Conservation (phyloP, 1,284 basidiomycete species). For the Apiotrichum porosum region DNA sequence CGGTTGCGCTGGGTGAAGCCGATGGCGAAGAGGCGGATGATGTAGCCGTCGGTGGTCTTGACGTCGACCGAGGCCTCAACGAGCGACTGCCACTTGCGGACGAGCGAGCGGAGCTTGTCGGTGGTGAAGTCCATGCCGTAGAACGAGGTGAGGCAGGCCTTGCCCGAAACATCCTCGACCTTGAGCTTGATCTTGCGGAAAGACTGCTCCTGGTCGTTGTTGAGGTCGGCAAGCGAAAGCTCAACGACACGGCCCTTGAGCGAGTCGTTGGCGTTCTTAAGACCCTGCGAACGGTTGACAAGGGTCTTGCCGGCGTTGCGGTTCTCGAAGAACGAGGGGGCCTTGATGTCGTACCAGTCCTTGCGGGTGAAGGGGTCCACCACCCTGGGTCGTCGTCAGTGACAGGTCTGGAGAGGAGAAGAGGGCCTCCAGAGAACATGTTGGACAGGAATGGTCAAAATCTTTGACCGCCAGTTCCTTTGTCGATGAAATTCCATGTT, state of each 20-base stretch:
- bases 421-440: no score
- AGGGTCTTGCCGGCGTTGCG: constrained; percentile 98
- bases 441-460: no score
- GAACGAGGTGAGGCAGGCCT: constrained; percentile 99
- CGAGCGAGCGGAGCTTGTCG: constrained; percentile 99
- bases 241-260: constrained; percentile 96
- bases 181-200: constrained; percentile 99
- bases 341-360: constrained; percentile 99
- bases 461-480: no score
- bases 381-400: no score
- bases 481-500: no score
- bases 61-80: constrained; percentile 99
- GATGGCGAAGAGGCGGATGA: constrained; percentile 97
- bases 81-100: constrained; percentile 99
- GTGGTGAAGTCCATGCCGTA: constrained; percentile 99
- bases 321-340: constrained; percentile 95
- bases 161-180: constrained; percentile 89
- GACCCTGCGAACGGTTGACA: constrained; percentile 95
- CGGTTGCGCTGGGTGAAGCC: constrained; percentile 98
- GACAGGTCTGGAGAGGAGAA: no score
- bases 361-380: constrained; percentile 99
- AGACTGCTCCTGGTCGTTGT: constrained; percentile 99
- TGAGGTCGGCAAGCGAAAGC: constrained; percentile 93
- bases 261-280: constrained; percentile 99
- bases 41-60: constrained; percentile 99